Evolutionary conservation across 2,329 filamentous ascomycete genomes (phyloP).

Genomic region (Botrytis deweyae): DNA sequence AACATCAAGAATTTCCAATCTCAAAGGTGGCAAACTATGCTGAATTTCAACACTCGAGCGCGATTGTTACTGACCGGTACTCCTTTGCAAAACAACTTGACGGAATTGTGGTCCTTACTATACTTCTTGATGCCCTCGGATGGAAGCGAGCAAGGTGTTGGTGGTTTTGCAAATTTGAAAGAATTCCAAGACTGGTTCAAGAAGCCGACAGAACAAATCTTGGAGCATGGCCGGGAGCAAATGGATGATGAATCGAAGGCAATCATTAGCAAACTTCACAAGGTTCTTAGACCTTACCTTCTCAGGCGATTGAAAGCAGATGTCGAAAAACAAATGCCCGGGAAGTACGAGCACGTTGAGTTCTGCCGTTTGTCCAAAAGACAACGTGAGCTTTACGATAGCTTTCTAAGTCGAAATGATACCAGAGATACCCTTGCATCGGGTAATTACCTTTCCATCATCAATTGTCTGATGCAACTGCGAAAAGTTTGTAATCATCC

Average conservation of each 20-base stretch:
- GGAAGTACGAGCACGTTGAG: constrained; percentile 95
- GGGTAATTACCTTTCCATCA: constrained; percentile 96
- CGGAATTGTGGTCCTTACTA: constrained; percentile 92
- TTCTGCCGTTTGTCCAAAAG: constrained; percentile 94
- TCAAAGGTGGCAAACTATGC: constrained; percentile 90
- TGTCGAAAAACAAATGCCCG: constrained; percentile 98
- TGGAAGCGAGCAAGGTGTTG: constrained; percentile 68
- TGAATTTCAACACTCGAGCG: constrained; percentile 88
- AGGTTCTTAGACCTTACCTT: constrained; percentile 88
- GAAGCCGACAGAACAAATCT: constrained; percentile 90
- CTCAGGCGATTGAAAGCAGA: constrained; percentile 90
- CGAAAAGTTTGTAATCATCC: constrained; percentile 98
- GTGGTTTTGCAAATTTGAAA: constrained; percentile 89
- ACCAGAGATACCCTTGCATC: constrained; percentile 86
- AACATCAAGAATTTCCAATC: constrained; percentile 99
- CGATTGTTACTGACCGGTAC: constrained; percentile 89
- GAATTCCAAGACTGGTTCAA: constrained; percentile 97
- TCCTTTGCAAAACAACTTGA: constrained; percentile 93
- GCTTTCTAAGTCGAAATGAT: constrained; percentile 86
- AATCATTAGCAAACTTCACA: constrained; percentile 90
- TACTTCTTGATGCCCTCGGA: constrained; percentile 95
- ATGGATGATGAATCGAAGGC: constrained; percentile 92
- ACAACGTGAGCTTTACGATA: constrained; percentile 93
- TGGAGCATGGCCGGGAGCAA: constrained; percentile 89
- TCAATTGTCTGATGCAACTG: constrained; percentile 96